Conservation (phyloP, 2,329 filamentous ascomycete species). For the Fusarium chlamydosporum region DNA sequence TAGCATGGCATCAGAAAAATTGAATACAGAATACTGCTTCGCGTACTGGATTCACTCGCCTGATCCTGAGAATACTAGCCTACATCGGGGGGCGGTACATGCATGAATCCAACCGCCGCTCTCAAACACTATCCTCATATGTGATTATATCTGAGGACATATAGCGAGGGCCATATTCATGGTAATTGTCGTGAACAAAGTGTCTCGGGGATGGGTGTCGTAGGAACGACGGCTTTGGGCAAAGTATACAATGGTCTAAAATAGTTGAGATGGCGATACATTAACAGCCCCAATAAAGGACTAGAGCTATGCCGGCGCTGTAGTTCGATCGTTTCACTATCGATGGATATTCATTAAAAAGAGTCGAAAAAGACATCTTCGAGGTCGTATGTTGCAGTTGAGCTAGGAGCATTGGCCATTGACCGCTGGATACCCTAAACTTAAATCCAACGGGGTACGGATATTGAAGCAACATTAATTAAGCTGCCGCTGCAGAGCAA, state of each 20-base stretch:
- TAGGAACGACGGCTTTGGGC: background rate
- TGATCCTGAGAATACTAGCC: background rate
- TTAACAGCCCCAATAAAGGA: too few species aligned
- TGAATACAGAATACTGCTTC: background rate
- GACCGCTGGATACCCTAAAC: conserved; percentile 28
- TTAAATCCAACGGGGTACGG: conserved; percentile 12
- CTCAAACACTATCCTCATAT: background rate
- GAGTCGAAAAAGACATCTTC: background rate
- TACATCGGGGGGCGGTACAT: background rate
- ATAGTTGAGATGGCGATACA: background rate
- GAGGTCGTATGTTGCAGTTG: background rate
- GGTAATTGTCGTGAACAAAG: too few species aligned
- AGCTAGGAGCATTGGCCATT: conserved; percentile 19
- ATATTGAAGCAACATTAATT: background rate
- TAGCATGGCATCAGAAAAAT: background rate
- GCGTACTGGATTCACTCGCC: background rate
- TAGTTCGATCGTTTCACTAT: background rate
- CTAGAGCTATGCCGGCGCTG: background rate
- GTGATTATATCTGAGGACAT: background rate
- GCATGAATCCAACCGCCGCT: background rate
- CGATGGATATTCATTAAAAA: background rate
- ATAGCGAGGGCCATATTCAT: background rate
- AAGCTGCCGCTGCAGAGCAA: background rate
- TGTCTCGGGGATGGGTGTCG: background rate
- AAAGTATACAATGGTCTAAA: background rate